A percentile compares a stretch with the other conserved stretches of the same genome.
Evolutionary conservation across 495 filamentous ascomycete species (phyloP).

Genomic region (Filosporella fistucella): DNA sequence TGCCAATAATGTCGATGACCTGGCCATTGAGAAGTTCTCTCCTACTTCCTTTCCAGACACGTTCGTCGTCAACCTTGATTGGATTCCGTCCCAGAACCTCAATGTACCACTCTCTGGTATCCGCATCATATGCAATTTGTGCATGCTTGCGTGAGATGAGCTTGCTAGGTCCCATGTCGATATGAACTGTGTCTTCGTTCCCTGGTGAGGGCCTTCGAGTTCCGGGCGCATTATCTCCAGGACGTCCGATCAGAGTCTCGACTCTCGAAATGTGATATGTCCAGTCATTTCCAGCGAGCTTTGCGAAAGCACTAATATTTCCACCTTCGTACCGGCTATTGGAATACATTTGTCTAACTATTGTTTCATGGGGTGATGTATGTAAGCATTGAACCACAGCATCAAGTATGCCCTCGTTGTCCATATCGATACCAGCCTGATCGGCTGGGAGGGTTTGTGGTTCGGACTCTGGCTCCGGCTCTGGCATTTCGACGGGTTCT

Average conservation of each 20-base stretch:
- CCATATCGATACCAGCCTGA: slow-evolving; percentile 41
- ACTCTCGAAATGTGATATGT: slow-evolving; percentile 87
- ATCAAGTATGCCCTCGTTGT: slow-evolving; percentile 64
- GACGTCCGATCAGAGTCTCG: slow-evolving; percentile 78
- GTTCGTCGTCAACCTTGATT: slow-evolving; percentile 68
- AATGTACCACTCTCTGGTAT: slow-evolving; percentile 71
- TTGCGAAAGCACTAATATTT: slow-evolving; percentile 93
- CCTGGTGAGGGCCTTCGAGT: not conserved
- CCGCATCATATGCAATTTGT: slow-evolving; percentile 72
- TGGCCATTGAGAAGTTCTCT: slow-evolving; percentile 72
- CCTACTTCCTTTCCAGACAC: slow-evolving; percentile 59
- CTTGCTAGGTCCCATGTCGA: slow-evolving; percentile 92
- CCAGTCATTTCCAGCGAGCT: slow-evolving; percentile 88
- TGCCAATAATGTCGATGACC: slow-evolving; percentile 83
- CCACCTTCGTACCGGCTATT: no score
- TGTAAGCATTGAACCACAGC: slow-evolving; percentile 72
- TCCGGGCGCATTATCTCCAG: slow-evolving; percentile 25
- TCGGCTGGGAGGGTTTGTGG: slow-evolving; percentile 13
- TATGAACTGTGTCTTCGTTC: slow-evolving; percentile 54
- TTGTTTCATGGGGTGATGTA: no score
- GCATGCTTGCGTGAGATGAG: slow-evolving; percentile 87
- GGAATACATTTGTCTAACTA: no score
- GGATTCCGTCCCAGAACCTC: slow-evolving; percentile 87
- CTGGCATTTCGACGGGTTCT: slow-evolving; percentile 6
- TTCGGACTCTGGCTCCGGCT: slow-evolving; percentile 10